Evolutionary conservation across 768 basidiomycete species (phyloP).

Genomic region (Xerocomellus intermedius): DNA sequence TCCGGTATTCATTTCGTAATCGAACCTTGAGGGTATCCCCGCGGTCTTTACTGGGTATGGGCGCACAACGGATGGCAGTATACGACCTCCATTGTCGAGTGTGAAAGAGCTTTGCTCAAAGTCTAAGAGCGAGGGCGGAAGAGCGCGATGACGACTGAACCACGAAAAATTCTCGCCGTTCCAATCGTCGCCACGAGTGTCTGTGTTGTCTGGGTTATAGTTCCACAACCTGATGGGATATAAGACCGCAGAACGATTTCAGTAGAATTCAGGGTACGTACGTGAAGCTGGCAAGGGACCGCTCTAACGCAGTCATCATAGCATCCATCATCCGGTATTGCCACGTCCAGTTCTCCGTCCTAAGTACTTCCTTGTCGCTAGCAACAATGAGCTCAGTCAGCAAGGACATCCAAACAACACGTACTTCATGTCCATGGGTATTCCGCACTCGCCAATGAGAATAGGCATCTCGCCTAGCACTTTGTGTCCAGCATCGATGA

Average conservation of each 20-base stretch:
- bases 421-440: conserved; percentile 98
- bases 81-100: conserved; percentile 80
- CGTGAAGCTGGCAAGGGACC: conserved; percentile 80
- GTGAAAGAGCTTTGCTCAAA: conserved; percentile 62
- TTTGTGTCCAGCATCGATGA: conserved; percentile 66
- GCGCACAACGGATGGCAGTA: conserved; percentile 76
- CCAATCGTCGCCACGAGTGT: conserved; percentile 82
- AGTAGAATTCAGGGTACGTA: conserved; percentile 39
- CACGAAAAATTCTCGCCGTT: conserved; percentile 98
- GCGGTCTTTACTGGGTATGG: conserved; percentile 92
- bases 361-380: conserved; percentile 72
- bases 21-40: conserved; percentile 71
- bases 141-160: conserved; percentile 67
- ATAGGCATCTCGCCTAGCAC: conserved; percentile 80
- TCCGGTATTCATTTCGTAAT: conserved; percentile 78
- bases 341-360: conserved; percentile 71
- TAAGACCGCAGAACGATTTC: background rate
- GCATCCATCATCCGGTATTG: conserved; percentile 95
- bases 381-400: background rate
- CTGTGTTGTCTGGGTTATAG: conserved; percentile 87
- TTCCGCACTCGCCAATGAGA: conserved; percentile 88
- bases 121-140: conserved; percentile 53
- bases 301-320: conserved; percentile 79
- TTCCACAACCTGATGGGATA: conserved; percentile 73
- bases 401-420: conserved; percentile 24